These are phyloP conservation scores for Bipolaris zeicola DNA, from an alignment of 2,329 filamentous ascomycete genomes.

Conservation along the genomic window DNA sequence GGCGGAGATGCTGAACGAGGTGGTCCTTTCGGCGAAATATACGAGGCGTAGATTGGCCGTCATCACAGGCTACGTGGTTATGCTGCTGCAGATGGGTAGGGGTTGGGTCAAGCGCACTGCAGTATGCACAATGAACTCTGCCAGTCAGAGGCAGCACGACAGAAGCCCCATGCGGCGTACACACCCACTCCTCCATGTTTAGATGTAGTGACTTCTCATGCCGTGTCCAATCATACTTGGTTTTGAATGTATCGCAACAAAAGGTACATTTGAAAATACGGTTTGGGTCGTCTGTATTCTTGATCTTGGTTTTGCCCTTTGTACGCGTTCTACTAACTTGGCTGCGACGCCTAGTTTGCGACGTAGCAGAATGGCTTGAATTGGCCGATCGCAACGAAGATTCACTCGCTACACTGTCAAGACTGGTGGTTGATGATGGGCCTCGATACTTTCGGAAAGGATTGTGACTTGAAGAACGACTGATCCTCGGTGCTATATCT, in stretches of 20 bases:
- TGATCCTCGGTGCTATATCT: conserved; percentile 12
- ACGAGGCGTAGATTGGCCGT: conserved; percentile 63
- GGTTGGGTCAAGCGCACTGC: conserved; percentile 58
- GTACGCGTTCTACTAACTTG: conserved; percentile 11
- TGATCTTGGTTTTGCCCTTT: conserved; percentile 11
- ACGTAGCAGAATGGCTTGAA: conserved; percentile 48
- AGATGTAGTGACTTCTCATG: conserved; percentile 39
- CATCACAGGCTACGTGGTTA: conserved; percentile 66
- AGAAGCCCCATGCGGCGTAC: conserved; percentile 60
- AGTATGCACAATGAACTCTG: conserved; percentile 61
- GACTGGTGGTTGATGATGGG: conserved; percentile 54
- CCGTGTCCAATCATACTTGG: conserved; percentile 38
- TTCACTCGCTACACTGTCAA: conserved; percentile 51
- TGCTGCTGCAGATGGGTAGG: conserved; percentile 61
- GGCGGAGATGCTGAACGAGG: conserved; percentile 62
- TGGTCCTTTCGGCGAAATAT: conserved; percentile 66
- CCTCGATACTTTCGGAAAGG: conserved; percentile 40
- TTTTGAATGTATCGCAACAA: conserved; percentile 37
- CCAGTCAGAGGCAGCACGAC: conserved; percentile 60
- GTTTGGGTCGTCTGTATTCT: conserved; percentile 15
- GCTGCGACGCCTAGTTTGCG: conserved; percentile 51
- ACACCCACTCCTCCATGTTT: conserved; percentile 50
- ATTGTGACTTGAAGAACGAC: conserved; percentile 31
- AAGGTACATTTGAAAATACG: conserved; percentile 39
- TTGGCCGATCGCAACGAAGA: conserved; percentile 55